These are phyloP conservation scores for Sambucus nigra DNA, from an alignment of 129 eudicot genomes.

Conservation along the genomic window DNA sequence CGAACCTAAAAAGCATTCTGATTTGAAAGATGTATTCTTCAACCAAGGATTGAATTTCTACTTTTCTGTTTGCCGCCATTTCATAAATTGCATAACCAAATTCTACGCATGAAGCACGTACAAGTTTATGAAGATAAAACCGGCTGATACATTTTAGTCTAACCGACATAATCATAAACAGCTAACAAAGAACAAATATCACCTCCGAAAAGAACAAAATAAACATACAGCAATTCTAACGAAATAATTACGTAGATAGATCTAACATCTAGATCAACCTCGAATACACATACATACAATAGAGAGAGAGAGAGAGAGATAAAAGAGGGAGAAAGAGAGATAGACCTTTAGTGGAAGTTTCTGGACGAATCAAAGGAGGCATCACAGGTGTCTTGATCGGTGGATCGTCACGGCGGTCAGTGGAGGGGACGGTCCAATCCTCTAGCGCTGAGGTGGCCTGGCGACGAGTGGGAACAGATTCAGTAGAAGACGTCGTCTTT, in stretches of 20 bases:
- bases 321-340: not conserved
- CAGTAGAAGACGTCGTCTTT: constrained; percentile 59
- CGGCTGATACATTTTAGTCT: not conserved
- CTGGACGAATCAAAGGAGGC: constrained; percentile 39
- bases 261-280: constrained; percentile 16
- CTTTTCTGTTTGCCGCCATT: too few relatives aligned
- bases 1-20: too few relatives aligned
- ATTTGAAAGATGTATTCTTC: too few relatives aligned
- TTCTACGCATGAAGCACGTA: not conserved
- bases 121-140: not conserved
- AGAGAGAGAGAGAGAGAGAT: constrained; percentile 4
- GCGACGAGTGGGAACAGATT: constrained; percentile 16
- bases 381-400: constrained; percentile 21
- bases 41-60: too few relatives aligned
- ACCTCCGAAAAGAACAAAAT: constrained; percentile 6
- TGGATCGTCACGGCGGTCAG: constrained; percentile 37
- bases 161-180: constrained; percentile 5
- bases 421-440: constrained; percentile 31
- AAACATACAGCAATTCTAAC: constrained; percentile 19
- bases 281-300: constrained; percentile 1
- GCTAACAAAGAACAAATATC: constrained; percentile 14
- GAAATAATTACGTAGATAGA: constrained; percentile 23
- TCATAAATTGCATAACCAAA: not conserved
- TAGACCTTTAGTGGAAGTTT: constrained; percentile 53
- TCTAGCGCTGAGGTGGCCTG: constrained; percentile 33